These are phyloP conservation scores for Penicillium sp. DNA, from an alignment of 2,329 filamentous ascomycete species.

Conservation along the genomic window DNA sequence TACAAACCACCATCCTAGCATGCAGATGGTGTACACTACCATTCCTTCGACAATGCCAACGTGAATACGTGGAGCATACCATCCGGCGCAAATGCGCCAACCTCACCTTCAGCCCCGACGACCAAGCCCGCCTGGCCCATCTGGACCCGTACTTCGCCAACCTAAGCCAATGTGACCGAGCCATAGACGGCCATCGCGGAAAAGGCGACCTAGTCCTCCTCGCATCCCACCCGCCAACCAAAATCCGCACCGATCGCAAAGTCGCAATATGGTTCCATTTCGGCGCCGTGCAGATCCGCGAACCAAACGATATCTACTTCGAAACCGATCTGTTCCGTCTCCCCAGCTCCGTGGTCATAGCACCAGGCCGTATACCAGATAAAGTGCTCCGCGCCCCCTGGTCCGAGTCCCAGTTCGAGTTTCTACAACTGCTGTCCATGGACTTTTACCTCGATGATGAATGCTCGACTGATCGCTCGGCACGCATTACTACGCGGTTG, in stretches of 20 bases:
- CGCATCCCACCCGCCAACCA: slow-evolving; percentile 11
- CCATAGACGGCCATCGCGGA: slow-evolving; percentile 22
- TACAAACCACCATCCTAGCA: slow-evolving; percentile 36
- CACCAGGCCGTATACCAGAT: slow-evolving; percentile 35
- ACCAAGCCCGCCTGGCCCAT: slow-evolving; percentile 20
- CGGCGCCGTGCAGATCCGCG: slow-evolving; percentile 34
- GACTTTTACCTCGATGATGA: slow-evolving; percentile 38
- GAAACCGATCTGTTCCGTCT: slow-evolving; percentile 35
- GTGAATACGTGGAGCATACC: slow-evolving; percentile 35
- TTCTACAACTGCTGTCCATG: slow-evolving; percentile 35
- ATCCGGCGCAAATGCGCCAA: slow-evolving; percentile 28
- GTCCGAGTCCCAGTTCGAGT: slow-evolving; percentile 36
- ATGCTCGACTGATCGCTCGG: slow-evolving; percentile 24
- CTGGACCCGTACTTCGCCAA: slow-evolving; percentile 24
- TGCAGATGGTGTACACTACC: slow-evolving; percentile 41
- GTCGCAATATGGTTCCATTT: slow-evolving; percentile 38
- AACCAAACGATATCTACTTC: slow-evolving; percentile 24
- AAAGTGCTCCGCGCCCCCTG: slow-evolving; percentile 37
- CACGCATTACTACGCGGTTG: slow-evolving; percentile 29
- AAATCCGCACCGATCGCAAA: slow-evolving; percentile 17
- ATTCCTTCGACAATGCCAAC: slow-evolving; percentile 38
- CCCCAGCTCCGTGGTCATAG: slow-evolving; percentile 25
- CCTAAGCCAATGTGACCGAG: slow-evolving; percentile 21
- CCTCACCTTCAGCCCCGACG: slow-evolving; percentile 26
- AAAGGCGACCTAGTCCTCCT: slow-evolving; percentile 31